A percentile compares a stretch with the other conserved stretches of the same genome.
Evolutionary conservation across 2,329 filamentous ascomycete species (phyloP).

Genomic region (Cladophialophora immunda): DNA sequence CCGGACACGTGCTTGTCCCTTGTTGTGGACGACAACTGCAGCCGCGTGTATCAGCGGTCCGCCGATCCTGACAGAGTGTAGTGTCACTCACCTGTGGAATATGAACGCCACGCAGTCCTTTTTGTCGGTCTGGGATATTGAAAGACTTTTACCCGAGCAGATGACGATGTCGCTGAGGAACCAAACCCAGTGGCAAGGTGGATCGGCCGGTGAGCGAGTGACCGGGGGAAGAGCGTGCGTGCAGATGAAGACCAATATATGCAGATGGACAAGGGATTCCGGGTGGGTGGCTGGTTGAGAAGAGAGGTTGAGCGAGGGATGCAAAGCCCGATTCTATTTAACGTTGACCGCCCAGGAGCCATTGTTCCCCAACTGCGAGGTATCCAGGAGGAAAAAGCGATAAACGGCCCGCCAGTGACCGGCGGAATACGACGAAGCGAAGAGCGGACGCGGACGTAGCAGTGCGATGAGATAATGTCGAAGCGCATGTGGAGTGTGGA

Average conservation of each 20-base stretch:
- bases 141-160: conserved; percentile 4
- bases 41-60: conserved; percentile 6
- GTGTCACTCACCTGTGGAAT: conserved; percentile 31
- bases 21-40: conserved; percentile 41
- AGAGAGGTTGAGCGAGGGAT: conserved; percentile 13
- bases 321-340: conserved; percentile 30
- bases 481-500: conserved; percentile 2
- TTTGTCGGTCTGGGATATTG: background rate
- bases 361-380: conserved; percentile 17
- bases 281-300: conserved; percentile 10
- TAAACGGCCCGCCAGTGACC: conserved; percentile 15
- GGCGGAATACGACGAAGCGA: conserved; percentile 12
- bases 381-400: conserved; percentile 19
- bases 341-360: conserved; percentile 31
- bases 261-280: background rate
- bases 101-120: conserved; percentile 1
- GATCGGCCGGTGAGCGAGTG: conserved; percentile 15
- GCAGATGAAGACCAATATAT: background rate
- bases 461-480: conserved; percentile 13
- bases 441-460: conserved; percentile 9
- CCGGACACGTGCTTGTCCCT: conserved; percentile 35
- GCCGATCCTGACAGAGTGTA: background rate
- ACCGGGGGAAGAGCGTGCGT: background rate
- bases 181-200: conserved; percentile 1
- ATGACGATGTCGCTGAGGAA: background rate